Evolutionary conservation across 2,329 filamentous ascomycete genomes (phyloP).

Genomic region (Alternaria rosae): DNA sequence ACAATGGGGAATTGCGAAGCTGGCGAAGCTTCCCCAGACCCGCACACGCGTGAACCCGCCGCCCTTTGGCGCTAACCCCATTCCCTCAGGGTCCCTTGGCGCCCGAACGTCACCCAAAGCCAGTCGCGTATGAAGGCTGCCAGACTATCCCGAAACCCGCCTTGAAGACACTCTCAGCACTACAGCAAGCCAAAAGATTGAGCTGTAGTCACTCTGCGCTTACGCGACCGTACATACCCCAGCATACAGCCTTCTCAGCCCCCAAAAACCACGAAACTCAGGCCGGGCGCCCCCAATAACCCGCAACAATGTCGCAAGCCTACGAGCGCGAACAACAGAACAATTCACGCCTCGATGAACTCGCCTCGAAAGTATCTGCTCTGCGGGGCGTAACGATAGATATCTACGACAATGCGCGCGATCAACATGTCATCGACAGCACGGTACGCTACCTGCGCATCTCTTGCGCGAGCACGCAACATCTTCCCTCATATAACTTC

Average conservation of each 20-base stretch:
- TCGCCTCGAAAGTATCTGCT: constrained; percentile 88
- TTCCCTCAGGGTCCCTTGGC: constrained; percentile 20
- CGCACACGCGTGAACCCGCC: not conserved
- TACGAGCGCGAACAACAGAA: constrained; percentile 79
- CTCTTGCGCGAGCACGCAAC: too few species aligned
- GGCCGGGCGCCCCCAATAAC: not conserved
- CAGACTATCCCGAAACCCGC: not conserved
- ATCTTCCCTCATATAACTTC: too few species aligned
- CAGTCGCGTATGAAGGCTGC: not conserved
- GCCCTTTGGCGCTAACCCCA: constrained; percentile 5
- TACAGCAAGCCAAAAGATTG: not conserved
- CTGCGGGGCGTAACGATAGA: constrained; percentile 94
- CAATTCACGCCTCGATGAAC: constrained; percentile 90
- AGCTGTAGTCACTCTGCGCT: not conserved
- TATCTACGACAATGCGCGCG: constrained; percentile 94
- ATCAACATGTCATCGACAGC: constrained; percentile 88
- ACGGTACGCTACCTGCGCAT: constrained; percentile 79
- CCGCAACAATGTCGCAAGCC: constrained; percentile 60
- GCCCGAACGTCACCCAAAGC: constrained; percentile 15
- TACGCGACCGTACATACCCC: not conserved
- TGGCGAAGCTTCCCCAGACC: constrained; percentile 4
- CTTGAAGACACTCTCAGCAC: not conserved
- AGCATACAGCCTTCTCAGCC: not conserved
- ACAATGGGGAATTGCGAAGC: not conserved
- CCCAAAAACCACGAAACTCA: not conserved